These are phyloP conservation scores for Lepidium didymum DNA, from an alignment of 345 rosid genomes.

Conservation along the genomic window DNA sequence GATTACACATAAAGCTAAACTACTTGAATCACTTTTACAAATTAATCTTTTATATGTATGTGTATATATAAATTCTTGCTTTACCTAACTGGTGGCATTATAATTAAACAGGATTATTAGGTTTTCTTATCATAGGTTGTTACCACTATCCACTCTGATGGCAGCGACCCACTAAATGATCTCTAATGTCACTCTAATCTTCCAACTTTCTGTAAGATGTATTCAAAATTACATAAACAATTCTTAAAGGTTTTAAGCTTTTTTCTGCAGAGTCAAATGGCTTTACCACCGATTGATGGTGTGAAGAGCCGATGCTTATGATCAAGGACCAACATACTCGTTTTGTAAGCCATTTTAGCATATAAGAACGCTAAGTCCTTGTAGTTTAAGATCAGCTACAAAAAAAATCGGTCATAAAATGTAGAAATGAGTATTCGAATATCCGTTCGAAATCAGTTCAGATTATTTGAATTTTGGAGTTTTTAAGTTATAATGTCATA, in stretches of 20 bases:
- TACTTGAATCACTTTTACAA: background rate
- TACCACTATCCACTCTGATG: slow-evolving; percentile 27
- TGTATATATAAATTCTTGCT: background rate
- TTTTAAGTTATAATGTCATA: no score
- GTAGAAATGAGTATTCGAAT: no score
- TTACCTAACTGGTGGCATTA: slow-evolving; percentile 26
- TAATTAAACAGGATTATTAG: slow-evolving; percentile 17
- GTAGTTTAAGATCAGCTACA: background rate
- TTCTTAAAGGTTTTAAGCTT: background rate
- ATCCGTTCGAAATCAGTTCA: no score
- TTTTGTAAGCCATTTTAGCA: background rate
- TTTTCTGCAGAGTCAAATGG: background rate
- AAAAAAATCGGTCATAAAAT: background rate
- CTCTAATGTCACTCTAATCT: background rate
- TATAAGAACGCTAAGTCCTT: background rate
- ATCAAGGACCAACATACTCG: background rate
- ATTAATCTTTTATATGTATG: background rate
- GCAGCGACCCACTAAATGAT: slow-evolving; percentile 24
- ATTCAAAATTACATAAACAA: background rate
- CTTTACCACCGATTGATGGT: background rate
- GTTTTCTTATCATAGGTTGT: slow-evolving; percentile 11
- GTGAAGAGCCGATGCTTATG: slow-evolving; percentile 3
- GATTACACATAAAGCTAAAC: background rate
- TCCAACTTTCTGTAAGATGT: background rate
- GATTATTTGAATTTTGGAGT: no score